phyloP scores from a whole-genome alignment of 495 filamentous ascomycete species.

The Trichoderma virens region DNA sequence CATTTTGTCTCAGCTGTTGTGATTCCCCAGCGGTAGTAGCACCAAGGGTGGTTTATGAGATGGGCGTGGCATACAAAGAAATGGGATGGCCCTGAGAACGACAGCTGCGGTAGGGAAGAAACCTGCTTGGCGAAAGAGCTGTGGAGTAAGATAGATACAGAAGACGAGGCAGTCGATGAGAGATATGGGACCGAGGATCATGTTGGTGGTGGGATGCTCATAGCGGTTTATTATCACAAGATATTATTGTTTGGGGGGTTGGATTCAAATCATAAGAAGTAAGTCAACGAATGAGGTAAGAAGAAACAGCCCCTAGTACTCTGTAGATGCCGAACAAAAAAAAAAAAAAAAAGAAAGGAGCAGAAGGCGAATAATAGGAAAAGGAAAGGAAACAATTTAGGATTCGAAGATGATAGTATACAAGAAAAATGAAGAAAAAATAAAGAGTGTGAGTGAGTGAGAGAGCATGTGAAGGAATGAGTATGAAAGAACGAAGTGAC shows the following conservation, averaged over 20 bases:
- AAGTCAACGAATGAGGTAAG: background rate
- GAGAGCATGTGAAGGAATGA: background rate
- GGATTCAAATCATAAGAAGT: background rate
- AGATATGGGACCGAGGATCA: conserved; percentile 57
- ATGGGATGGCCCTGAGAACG: conserved; percentile 50
- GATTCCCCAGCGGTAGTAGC: background rate
- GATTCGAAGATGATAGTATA: background rate
- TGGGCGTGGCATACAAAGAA: conserved; percentile 45
- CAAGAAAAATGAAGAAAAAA: background rate
- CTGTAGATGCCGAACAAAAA: background rate
- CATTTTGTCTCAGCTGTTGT: too few relatives aligned
- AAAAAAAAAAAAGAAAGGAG: background rate
- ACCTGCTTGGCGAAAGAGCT: conserved; percentile 51
- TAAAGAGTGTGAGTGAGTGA: background rate
- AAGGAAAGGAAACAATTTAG: background rate
- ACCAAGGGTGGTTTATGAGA: too few relatives aligned
- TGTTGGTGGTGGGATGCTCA: conserved; percentile 13
- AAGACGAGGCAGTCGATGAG: conserved; percentile 61
- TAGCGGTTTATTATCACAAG: background rate
- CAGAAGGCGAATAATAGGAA: background rate
- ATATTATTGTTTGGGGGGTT: background rate
- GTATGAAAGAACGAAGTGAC: background rate
- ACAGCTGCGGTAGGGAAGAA: conserved; percentile 42
- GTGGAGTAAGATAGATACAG: conserved; percentile 51
- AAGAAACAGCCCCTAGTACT: background rate